Conservation (phyloP, 257 asterid genomes). For the Buddleja alternifolia region DNA sequence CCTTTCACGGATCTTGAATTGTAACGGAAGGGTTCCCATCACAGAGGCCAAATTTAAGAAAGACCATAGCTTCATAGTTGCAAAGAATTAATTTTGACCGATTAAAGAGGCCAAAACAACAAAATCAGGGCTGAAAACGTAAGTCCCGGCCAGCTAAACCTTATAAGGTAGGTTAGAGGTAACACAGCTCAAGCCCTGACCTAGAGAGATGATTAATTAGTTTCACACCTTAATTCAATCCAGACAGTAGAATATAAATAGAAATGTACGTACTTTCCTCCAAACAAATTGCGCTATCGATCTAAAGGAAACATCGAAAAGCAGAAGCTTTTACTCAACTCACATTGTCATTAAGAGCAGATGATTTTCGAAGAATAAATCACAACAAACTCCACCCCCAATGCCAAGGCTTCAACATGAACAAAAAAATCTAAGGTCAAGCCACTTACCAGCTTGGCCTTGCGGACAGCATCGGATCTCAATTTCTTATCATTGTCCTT, state of each 20-base stretch:
- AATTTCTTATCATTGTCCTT: constrained; percentile 78
- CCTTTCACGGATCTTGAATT: background rate
- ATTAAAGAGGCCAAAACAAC: constrained; percentile 3
- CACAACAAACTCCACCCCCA: background rate
- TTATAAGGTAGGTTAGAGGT: background rate
- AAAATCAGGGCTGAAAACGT: constrained; percentile 2
- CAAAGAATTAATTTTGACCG: background rate
- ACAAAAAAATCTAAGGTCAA: background rate
- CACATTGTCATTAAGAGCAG: background rate
- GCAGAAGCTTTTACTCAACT: background rate
- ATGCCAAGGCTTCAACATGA: background rate
- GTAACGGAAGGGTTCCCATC: background rate
- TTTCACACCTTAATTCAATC: constrained; percentile 13
- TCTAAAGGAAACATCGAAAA: background rate
- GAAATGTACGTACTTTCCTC: background rate
- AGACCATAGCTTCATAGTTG: background rate
- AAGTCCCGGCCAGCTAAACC: constrained; percentile 7
- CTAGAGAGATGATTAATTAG: background rate
- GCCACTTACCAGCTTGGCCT: constrained; percentile 57
- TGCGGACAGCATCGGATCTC: constrained; percentile 54
- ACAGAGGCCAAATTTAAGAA: background rate
- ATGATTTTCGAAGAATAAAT: background rate
- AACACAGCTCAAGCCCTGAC: background rate
- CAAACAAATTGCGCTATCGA: background rate
- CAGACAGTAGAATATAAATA: background rate